phyloP scores from a whole-genome alignment of 768 basidiomycete species.

The Amanita muscaria region DNA sequence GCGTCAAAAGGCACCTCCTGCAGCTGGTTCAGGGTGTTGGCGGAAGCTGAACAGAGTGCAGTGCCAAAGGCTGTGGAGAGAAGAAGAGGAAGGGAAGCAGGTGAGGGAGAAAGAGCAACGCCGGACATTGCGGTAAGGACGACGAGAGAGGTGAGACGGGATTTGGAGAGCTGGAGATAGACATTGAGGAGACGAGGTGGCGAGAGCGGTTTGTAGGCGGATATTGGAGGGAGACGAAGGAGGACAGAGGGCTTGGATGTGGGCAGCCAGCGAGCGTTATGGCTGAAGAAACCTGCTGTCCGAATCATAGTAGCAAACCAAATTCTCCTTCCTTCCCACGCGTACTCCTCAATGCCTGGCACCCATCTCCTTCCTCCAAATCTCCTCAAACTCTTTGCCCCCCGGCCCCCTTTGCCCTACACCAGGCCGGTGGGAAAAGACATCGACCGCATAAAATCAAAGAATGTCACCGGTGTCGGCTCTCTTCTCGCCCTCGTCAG shows the following conservation, averaged over 20 bases:
- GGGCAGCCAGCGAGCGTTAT: constrained; percentile 46
- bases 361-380: constrained; percentile 92
- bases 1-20: constrained; percentile 95
- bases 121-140: constrained; percentile 87
- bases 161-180: constrained; percentile 80
- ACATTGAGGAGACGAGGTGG: constrained; percentile 47
- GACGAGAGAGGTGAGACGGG: constrained; percentile 74
- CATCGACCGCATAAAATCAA: constrained; percentile 60
- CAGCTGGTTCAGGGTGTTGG: constrained; percentile 91
- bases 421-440: constrained; percentile 79
- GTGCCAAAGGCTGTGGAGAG: constrained; percentile 86
- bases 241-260: constrained; percentile 12
- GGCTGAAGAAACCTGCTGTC: constrained; percentile 41
- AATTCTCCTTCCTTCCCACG: constrained; percentile 7
- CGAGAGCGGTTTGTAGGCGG: constrained; percentile 31
- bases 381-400: constrained; percentile 92
- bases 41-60: constrained; percentile 83
- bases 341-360: constrained; percentile 60
- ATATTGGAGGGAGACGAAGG: constrained; percentile 6
- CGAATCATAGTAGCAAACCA: not conserved
- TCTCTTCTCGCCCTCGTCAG: constrained; percentile 60
- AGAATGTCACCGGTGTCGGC: constrained; percentile 73
- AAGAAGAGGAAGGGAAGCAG: constrained; percentile 74
- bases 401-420: constrained; percentile 85
- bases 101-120: constrained; percentile 86